Base-by-base conservation (phyloP, 805 yeast species). In the Kodamaea restingae region DNA sequence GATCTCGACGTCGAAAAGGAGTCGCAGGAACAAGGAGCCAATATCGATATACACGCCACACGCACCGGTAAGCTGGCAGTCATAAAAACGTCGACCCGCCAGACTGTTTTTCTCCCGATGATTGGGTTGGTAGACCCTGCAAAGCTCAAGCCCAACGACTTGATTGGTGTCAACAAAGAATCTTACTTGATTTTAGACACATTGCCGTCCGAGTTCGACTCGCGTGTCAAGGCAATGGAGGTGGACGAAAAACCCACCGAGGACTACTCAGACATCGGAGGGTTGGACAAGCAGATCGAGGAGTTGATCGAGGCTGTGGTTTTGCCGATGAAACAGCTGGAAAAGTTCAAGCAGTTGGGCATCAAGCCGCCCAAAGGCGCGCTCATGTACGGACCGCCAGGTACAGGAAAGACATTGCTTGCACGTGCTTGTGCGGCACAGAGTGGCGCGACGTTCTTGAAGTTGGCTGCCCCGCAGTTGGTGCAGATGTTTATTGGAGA, bases 231-330 rank as follows among this genome's bases (percentile, higher is more conserved):
- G 67, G 98, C 98, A 9, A 87, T 93, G 99, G 98, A 93, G 63
- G 98, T 93, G 37, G 99, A 93, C 60, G 98, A 93, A 67, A 90
- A 91, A 59, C 99, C 99, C 43, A 84, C 95, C 1, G 98, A 93
- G 62, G 88, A 96, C 8, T 93, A 93, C 58, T 81, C 95, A 1
- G 98, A 93, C 61, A 95, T 93, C 51, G 99, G 99, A 58, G 99
- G 99, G 8, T 73, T 93, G 52, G 98, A 91, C 64, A 93, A 93
- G 66, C 99, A 93, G 64, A 93, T 93, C 52, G 98, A 93, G 67
- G 99, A 93, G 63, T 74, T 93, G 45, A 96, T 91, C 40, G 99
- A 93, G 69, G 99, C 98, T 1, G 96, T 93, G 36, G 99, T 93
- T 18, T 73, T 93, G 45, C 99, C 99, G 24, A 88, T 93, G 95